A percentile compares a stretch with the other conserved stretches of the same genome.
These are phyloP conservation scores for Bipolaris cookei DNA, from an alignment of 2,329 filamentous ascomycete species.

Conservation along the genomic window DNA sequence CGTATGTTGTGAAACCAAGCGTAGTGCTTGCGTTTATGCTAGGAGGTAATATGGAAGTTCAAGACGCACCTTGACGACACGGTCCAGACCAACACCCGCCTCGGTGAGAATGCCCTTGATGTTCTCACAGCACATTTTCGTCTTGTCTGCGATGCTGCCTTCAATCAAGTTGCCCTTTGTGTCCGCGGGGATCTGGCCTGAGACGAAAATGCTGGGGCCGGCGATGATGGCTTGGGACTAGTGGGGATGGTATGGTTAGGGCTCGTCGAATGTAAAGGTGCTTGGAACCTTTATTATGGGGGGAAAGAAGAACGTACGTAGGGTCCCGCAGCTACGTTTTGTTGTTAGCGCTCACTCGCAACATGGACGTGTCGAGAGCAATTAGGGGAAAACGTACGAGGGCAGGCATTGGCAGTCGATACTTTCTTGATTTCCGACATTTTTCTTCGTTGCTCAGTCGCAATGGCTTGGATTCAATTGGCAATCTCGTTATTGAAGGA, in stretches of 20 bases:
- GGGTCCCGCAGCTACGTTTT: constrained; percentile 49
- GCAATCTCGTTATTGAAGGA: background rate
- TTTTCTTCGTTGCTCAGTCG: constrained; percentile 20
- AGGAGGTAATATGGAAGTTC: accelerated
- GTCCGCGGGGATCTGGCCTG: constrained; percentile 78
- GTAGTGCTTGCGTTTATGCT: background rate
- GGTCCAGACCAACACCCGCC: constrained; percentile 77
- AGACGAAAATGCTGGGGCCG: constrained; percentile 72
- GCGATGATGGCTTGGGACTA: constrained; percentile 68
- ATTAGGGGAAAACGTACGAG: constrained; percentile 45
- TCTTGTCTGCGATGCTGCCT: constrained; percentile 71
- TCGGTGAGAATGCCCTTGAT: constrained; percentile 82
- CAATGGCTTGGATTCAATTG: background rate
- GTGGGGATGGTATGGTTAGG: background rate
- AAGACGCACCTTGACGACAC: constrained; percentile 77
- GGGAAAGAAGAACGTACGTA: constrained; percentile 48
- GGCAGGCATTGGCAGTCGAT: constrained; percentile 51
- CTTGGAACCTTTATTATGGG: background rate
- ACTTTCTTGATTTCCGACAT: constrained; percentile 56
- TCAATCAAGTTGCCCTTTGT: constrained; percentile 65
- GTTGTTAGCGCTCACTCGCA: background rate
- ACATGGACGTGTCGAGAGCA: background rate
- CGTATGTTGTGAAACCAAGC: background rate
- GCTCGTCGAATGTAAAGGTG: background rate
- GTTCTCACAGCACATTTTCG: constrained; percentile 76